Percentiles rank a stretch among this genome's conserved stretches.
Conservation (phyloP, 2,329 filamentous ascomycete genomes). For the Gaeumannomyces tritici region DNA sequence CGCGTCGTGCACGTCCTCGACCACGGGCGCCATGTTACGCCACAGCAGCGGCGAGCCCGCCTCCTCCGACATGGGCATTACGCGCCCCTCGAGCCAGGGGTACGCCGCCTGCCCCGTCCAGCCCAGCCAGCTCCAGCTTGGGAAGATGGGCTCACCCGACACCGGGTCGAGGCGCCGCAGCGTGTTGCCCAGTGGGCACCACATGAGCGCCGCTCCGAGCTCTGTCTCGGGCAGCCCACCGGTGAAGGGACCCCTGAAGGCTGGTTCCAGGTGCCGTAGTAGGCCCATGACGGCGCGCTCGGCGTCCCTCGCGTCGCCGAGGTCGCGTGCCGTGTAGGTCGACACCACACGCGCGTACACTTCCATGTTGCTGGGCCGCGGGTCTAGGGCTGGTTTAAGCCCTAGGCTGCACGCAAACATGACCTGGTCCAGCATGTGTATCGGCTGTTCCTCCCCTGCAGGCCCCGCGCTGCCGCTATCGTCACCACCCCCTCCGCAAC, state of each 20-base stretch:
- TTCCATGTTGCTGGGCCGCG: conserved; percentile 2
- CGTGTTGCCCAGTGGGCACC: conserved; percentile 13
- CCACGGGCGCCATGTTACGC: conserved; percentile 1
- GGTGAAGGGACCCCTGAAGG: conserved; percentile 15
- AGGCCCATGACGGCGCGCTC: conserved; percentile 23
- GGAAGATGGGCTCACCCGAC: not conserved
- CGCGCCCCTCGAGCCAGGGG: conserved; percentile 2
- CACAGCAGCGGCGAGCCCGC: conserved; percentile 4
- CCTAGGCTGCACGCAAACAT: conserved; percentile 13
- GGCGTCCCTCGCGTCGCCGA: conserved; percentile 17
- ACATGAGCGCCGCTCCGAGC: conserved; percentile 24
- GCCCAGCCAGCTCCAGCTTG: conserved; percentile 4
- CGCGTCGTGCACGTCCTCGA: conserved; percentile 1
- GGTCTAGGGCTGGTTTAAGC: no score
- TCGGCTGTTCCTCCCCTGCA: no score
- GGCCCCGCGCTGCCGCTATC: conserved; percentile 9
- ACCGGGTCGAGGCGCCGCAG: not conserved
- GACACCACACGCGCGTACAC: not conserved
- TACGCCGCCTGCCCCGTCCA: conserved; percentile 3
- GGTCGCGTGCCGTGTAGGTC: conserved; percentile 16
- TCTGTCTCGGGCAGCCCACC: conserved; percentile 22
- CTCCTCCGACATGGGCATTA: conserved; percentile 3
- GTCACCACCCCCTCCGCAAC: not conserved
- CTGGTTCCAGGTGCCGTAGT: conserved; percentile 13
- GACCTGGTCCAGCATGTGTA: conserved; percentile 13